Evolutionary conservation across 257 asterid species (phyloP).

Genomic region (Fraxinus cuspidata): DNA sequence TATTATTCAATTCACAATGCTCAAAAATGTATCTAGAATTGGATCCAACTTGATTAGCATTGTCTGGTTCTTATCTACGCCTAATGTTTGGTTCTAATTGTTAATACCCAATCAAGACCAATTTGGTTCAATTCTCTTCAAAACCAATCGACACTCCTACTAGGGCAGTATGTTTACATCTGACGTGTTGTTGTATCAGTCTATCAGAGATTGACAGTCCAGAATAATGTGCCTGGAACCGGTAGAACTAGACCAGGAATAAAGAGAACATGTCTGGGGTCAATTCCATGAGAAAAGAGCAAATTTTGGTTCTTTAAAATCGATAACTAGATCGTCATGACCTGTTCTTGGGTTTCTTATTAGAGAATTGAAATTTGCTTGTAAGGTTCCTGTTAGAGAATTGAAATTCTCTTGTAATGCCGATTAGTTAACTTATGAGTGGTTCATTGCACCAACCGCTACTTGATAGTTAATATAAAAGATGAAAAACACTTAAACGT

Average conservation of each 20-base stretch:
- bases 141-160: not conserved
- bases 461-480: no score
- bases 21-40: not conserved
- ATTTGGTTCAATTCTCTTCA: not conserved
- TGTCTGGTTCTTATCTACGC: not conserved
- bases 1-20: no score
- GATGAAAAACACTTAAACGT: no score
- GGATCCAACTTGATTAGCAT: conserved; percentile 19
- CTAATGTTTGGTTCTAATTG: not conserved
- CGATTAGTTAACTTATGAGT: no score
- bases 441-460: no score
- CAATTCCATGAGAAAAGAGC: not conserved
- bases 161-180: no score
- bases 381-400: no score
- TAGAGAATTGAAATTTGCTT: no score
- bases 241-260: not conserved
- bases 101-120: not conserved
- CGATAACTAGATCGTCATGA: not conserved
- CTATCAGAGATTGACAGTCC: no score
- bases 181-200: no score
- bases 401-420: no score
- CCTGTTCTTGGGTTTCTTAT: no score
- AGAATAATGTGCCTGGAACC: not conserved
- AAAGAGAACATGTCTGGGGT: not conserved
- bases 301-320: not conserved